Evolutionary conservation across 78 protist species (phyloP).

Genomic region (Parvularia atlantis): DNA sequence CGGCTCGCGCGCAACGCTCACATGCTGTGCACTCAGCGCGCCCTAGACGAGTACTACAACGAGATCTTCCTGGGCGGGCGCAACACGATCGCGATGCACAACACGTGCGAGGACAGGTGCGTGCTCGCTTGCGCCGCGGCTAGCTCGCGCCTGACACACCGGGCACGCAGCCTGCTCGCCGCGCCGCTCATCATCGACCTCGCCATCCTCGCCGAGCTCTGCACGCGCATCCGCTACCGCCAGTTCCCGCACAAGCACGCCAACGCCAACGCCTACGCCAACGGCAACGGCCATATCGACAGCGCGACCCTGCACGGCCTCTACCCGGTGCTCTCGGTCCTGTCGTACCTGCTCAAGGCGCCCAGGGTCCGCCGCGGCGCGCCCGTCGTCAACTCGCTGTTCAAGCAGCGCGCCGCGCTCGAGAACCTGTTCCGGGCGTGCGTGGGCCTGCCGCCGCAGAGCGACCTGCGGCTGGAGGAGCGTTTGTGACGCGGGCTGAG

Average conservation of each 20-base stretch:
- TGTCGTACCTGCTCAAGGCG: constrained; percentile 85
- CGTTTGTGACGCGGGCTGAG: too few relatives aligned
- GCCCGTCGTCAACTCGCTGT: constrained; percentile 94
- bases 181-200: constrained; percentile 97
- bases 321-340: constrained; percentile 69
- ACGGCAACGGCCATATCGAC: too few relatives aligned
- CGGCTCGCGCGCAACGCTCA: too few relatives aligned
- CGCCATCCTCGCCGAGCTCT: constrained; percentile 77
- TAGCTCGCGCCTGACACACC: too few relatives aligned
- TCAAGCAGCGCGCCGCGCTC: constrained; percentile 78
- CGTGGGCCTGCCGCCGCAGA: constrained; percentile 87
- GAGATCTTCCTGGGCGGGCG: constrained; percentile 94
- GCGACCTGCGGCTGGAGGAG: constrained; percentile 83
- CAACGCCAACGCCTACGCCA: too few relatives aligned
- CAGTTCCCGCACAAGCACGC: constrained; percentile 59
- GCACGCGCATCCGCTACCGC: constrained; percentile 56
- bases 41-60: constrained; percentile 96
- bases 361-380: constrained; percentile 84
- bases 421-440: constrained; percentile 87
- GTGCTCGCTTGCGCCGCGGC: too few relatives aligned
- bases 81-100: constrained; percentile 82
- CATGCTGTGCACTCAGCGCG: too few relatives aligned
- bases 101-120: constrained; percentile 75
- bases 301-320: too few relatives aligned
- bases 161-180: constrained; percentile 96